A percentile compares a stretch with the other conserved stretches of the same genome.
These are phyloP conservation scores for Elongisporangium senticosum DNA, from an alignment of 352 stramenopile genomes.

Conservation along the genomic window DNA sequence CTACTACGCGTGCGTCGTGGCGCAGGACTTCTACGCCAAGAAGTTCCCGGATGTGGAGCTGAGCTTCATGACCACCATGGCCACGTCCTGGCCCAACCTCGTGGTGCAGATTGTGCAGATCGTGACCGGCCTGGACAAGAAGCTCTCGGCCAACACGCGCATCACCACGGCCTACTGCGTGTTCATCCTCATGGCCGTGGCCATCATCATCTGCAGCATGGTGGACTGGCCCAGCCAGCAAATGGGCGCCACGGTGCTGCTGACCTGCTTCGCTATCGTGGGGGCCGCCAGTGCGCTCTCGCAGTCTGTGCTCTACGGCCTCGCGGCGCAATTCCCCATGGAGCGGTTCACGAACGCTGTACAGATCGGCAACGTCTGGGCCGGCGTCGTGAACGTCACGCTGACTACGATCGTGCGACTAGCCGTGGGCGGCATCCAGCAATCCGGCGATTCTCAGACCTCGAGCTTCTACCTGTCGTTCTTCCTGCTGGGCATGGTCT, in stretches of 20 bases:
- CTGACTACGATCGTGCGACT: neutral
- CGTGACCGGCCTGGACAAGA: constrained; percentile 9
- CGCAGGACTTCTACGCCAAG: constrained; percentile 23
- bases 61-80: constrained; percentile 7
- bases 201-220: constrained; percentile 7
- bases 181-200: constrained; percentile 11
- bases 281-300: neutral
- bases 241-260: constrained; percentile 5
- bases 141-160: constrained; percentile 7
- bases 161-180: constrained; percentile 10
- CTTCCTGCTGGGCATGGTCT: constrained; percentile 13
- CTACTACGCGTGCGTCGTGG: constrained; percentile 32
- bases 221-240: neutral
- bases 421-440: neutral
- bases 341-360: constrained; percentile 22
- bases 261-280: neutral
- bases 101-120: constrained; percentile 7
- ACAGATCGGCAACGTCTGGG: constrained; percentile 15
- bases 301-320: constrained; percentile 12
- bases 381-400: neutral
- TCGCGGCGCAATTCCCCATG: constrained; percentile 15
- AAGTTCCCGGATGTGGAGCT: constrained; percentile 20
- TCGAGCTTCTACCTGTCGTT: constrained; percentile 6
- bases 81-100: constrained; percentile 7
- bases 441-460: neutral